Base-by-base conservation (phyloP, 176 grass and related monocot species). In the Bothriochloa decipiens region DNA sequence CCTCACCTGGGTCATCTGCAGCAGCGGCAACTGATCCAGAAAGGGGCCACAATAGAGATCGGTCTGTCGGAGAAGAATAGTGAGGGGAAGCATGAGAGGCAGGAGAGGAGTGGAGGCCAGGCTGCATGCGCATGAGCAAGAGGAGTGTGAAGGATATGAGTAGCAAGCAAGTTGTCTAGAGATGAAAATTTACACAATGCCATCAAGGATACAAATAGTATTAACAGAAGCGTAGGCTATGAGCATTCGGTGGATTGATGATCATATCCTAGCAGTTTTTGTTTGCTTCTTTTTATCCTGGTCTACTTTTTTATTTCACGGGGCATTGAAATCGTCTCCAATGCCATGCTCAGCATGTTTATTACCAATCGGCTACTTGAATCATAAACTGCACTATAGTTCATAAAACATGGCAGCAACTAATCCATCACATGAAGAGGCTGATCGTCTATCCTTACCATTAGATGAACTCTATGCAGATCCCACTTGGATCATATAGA, bases 381-480 rank as follows among this genome's bases (percentile, higher is more conserved):
- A 85, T 70, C 50, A 62, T 12, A 68, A 82, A 42, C 6, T 78
- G 46, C 45, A 68, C 50, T 29, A 33, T 60, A 52, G 41, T 74
- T 33, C 15, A 50, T 35, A 16, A 2, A 35, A 64, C 25, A 20
- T 68, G n/a, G n/a, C n/a, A 49, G 37, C 28, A 58, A 67, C 35
- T 2, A 16, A 62, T 78, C 25, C 43, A 86, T 23, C 17, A 66
- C 6, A 83, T 8, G 15, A 62, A 50, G 43, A 84, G 76, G 23
- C 15, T 79, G 43, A 62, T 84, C 13, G 3, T 16, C 49, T 57
- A 87, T 76, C 22, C 85, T 91, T 72, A 87, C 89, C 85, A 84
- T 84, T 43, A 81, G 85, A 84, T 77, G 53, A 57, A 78, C 81
- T 84, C 70, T 84, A 84, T 81, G 32, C 70, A 90, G 62, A 90